Evolutionary conservation across 2,329 filamentous ascomycete genomes (phyloP), one percentile per base, ranked within the genome.

Genomic region (Monosporascus sp.): DNA sequence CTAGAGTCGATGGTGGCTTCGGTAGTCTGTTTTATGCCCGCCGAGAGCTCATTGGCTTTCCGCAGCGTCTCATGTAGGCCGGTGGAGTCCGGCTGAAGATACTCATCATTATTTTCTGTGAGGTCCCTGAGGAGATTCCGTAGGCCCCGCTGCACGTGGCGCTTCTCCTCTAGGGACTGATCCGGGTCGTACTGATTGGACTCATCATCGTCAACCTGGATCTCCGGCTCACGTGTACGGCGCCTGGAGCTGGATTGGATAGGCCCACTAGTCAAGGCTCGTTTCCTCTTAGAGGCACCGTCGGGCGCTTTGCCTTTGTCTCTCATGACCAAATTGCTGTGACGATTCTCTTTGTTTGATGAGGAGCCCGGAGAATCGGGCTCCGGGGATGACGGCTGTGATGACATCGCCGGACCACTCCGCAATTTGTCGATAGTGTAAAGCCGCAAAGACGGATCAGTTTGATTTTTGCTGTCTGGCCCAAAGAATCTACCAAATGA

Each of bases 1-100:
- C 89, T 85, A 0, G 93, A 91, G 68, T 99, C 94, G 56, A 96
- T 86, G 1, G 88, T 89, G 1, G 94, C 94, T 68, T 97, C 94
- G 2, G 86, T 85, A 0, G 94, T 96, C 73, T 97, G 92, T 63
- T 88, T 89, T 55, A 96, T 87, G 60, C 84, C 78, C 52, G 78
- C 76, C 56, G 87, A 85, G 15, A 86, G 72, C 37, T 77, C 70
- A 61, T 94, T 86, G 17, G 88, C 86, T 58, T 80, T 79, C 24
- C 80, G 69, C 24, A 97, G 74, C 1, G 85, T 84, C 9, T 87
- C 77, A 54, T 81, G 75, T 17, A 96, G 74, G 2, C 85, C 84
- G 24, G 78, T 75, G 8, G 86, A 88, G 38, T 83, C 81, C 1
- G 79, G 77, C 59, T 84, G 79, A 24, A 95, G 71, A 55, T 85